These are phyloP conservation scores for Quercus ilex DNA, from an alignment of 306 rosid genomes.

Conservation along the genomic window DNA sequence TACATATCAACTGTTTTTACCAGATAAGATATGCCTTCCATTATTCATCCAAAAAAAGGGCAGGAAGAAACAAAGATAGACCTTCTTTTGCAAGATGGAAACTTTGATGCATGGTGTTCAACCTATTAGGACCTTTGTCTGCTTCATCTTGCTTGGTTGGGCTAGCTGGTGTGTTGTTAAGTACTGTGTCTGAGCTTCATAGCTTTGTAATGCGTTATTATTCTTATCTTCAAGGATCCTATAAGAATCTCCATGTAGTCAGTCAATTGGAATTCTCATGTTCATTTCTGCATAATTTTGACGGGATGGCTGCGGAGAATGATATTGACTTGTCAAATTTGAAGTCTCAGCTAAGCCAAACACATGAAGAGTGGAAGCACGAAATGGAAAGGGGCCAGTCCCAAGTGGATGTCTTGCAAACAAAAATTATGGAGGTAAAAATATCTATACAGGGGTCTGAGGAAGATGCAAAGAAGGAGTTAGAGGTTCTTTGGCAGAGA, in stretches of 20 bases:
- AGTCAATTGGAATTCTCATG: neutral
- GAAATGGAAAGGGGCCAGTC: constrained; percentile 54
- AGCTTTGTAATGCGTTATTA: constrained; percentile 13
- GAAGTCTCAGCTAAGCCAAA: constrained; percentile 49
- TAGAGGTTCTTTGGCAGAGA: constrained; percentile 79
- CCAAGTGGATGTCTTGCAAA: constrained; percentile 55
- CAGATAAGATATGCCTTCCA: neutral
- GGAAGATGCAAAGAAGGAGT: constrained; percentile 52
- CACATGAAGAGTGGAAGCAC: constrained; percentile 61
- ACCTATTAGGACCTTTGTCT: neutral
- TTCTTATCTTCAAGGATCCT: neutral
- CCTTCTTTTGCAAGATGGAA: constrained; percentile 5
- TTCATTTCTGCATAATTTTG: constrained; percentile 15
- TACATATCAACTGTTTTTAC: constrained; percentile 1
- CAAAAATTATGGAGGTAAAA: constrained; percentile 54
- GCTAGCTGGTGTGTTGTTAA: constrained; percentile 8
- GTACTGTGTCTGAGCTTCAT: constrained; percentile 9
- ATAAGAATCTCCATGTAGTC: neutral
- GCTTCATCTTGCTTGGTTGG: constrained; percentile 8
- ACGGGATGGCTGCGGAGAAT: constrained; percentile 71
- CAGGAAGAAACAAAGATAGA: neutral
- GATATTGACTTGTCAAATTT: constrained; percentile 41
- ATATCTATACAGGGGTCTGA: constrained; percentile 57
- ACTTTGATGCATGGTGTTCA: constrained; percentile 4
- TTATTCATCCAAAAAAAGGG: neutral